Evolutionary conservation across 495 filamentous ascomycete species (phyloP).

Genomic region (Xylaria venustula): DNA sequence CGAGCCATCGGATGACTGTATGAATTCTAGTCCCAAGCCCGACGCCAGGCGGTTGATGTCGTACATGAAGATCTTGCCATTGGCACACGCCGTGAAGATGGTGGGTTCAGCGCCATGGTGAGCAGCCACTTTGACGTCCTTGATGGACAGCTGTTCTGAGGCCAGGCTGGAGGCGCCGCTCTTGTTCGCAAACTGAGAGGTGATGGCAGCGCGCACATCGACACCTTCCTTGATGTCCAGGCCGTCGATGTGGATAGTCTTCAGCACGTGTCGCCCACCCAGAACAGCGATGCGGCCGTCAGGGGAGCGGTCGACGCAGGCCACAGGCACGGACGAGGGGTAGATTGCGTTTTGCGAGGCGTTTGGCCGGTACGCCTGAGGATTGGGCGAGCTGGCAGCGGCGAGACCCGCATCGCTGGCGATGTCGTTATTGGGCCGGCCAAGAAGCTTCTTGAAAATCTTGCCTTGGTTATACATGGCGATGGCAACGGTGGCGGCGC

Average conservation of each 20-base stretch:
- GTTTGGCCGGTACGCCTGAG: slow-evolving; percentile 52
- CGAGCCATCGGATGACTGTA: slow-evolving; percentile 71
- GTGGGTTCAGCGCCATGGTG: slow-evolving; percentile 40
- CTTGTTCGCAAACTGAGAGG: slow-evolving; percentile 64
- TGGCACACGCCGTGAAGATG: slow-evolving; percentile 81
- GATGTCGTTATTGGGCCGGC: slow-evolving; percentile 39
- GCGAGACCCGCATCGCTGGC: slow-evolving; percentile 35
- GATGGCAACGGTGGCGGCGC: slow-evolving; percentile 19
- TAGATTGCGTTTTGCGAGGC: slow-evolving; percentile 73
- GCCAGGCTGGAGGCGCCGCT: slow-evolving; percentile 47
- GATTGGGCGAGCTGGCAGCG: slow-evolving; percentile 34
- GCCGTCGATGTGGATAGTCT: slow-evolving; percentile 72
- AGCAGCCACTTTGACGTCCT: slow-evolving; percentile 81
- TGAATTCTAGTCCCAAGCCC: slow-evolving; percentile 65
- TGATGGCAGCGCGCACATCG: slow-evolving; percentile 76
- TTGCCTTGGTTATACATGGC: slow-evolving; percentile 43
- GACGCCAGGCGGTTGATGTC: slow-evolving; percentile 63
- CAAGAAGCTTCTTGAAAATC: slow-evolving; percentile 54
- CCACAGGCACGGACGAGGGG: slow-evolving; percentile 68
- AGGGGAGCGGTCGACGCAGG: slow-evolving; percentile 75
- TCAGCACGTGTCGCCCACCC: slow-evolving; percentile 79
- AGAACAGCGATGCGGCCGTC: slow-evolving; percentile 74
- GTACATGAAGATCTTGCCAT: slow-evolving; percentile 84
- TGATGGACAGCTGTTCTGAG: slow-evolving; percentile 74
- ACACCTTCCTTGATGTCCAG: slow-evolving; percentile 70